These are phyloP conservation scores for Calonectria multiphialidica DNA, from an alignment of 2,329 filamentous ascomycete genomes.

Conservation along the genomic window DNA sequence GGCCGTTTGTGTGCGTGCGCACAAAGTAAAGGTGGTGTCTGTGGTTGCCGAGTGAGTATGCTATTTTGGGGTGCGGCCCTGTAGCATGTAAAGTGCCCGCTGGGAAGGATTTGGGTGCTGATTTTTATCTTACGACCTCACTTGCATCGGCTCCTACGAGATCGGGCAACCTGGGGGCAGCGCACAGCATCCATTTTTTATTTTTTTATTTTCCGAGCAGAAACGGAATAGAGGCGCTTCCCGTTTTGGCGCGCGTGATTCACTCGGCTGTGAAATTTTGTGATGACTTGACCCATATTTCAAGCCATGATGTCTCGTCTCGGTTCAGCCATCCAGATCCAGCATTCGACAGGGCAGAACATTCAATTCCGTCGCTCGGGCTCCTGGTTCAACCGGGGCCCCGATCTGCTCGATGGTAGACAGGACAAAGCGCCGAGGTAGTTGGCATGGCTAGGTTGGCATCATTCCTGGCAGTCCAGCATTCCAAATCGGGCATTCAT, in stretches of 20 bases:
- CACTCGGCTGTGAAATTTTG: not conserved
- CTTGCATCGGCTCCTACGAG: not conserved
- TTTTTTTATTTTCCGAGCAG: not conserved
- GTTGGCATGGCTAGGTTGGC: not conserved
- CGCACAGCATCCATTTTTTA: not conserved
- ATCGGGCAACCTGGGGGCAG: not conserved
- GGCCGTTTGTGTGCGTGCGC: not conserved
- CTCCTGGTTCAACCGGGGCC: too few species aligned
- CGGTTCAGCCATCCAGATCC: not conserved
- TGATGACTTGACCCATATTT: not conserved
- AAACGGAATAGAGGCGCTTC: not conserved
- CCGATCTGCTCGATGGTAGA: not conserved
- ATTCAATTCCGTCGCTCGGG: not conserved
- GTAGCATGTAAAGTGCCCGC: not conserved
- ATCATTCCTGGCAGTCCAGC: not conserved
- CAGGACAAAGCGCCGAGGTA: not conserved
- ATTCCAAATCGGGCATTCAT: not conserved
- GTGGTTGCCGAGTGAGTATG: not conserved
- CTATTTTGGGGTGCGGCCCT: constrained; percentile 2
- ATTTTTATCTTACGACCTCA: not conserved
- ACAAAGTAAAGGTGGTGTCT: not conserved
- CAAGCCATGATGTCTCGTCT: not conserved
- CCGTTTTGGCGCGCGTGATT: not conserved
- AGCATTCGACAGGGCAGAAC: not conserved
- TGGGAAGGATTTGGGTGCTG: constrained; percentile 1